These are phyloP conservation scores for Xylaria intraflava DNA, from an alignment of 495 filamentous ascomycete genomes.

Conservation along the genomic window DNA sequence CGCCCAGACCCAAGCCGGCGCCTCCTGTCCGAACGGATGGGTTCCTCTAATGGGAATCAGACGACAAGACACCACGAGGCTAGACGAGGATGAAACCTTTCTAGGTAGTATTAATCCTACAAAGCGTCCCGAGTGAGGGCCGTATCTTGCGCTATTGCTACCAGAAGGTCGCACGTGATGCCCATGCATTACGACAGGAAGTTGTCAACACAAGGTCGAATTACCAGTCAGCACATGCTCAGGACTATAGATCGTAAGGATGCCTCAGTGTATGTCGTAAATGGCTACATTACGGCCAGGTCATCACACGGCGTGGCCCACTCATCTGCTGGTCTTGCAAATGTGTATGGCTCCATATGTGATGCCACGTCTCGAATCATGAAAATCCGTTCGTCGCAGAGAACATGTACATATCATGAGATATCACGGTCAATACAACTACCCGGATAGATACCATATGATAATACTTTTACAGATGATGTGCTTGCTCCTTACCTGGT, in stretches of 20 bases:
- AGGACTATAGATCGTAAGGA: too few species aligned
- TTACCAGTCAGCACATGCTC: too few species aligned
- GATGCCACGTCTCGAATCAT: too few species aligned
- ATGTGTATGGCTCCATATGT: too few species aligned
- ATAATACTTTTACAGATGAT: background rate
- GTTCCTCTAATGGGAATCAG: constrained; percentile 1
- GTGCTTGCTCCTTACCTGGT: background rate
- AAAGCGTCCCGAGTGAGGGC: background rate
- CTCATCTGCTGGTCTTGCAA: too few species aligned
- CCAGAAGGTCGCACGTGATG: too few species aligned
- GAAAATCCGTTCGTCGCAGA: background rate
- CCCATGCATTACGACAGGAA: too few species aligned
- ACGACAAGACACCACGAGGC: background rate
- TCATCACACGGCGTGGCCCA: too few species aligned
- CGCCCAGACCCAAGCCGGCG: constrained; percentile 4
- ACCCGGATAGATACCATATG: background rate
- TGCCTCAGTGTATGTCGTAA: too few species aligned
- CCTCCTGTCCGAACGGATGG: constrained; percentile 7
- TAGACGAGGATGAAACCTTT: background rate
- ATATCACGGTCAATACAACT: background rate
- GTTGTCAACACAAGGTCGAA: too few species aligned
- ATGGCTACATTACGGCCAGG: too few species aligned
- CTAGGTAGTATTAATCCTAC: background rate
- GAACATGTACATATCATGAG: background rate
- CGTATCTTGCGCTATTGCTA: too few species aligned